phyloP scores from a whole-genome alignment of 495 filamentous ascomycete species.

The Aspergillus kassunensis region DNA sequence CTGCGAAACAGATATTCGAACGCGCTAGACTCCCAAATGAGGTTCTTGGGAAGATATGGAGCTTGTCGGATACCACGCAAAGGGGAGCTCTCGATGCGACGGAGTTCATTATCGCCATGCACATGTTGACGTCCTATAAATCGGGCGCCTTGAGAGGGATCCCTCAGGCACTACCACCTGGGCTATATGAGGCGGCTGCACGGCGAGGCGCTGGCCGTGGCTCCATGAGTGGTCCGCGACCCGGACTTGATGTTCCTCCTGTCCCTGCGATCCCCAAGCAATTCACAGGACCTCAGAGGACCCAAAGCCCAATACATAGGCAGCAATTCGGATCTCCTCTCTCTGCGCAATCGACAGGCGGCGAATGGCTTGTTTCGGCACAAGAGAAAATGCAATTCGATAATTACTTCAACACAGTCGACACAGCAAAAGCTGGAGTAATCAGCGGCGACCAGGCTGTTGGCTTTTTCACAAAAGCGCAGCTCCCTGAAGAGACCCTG shows the following conservation, averaged over 20 bases:
- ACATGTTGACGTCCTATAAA: slow-evolving; percentile 87
- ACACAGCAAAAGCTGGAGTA: slow-evolving; percentile 70
- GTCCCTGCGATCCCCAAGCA: slow-evolving; percentile 66
- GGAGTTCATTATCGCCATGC: slow-evolving; percentile 98
- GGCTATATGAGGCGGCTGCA: slow-evolving; percentile 87
- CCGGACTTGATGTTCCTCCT: slow-evolving; percentile 40
- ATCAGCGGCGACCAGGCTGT: slow-evolving; percentile 97
- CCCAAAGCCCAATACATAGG: slow-evolving; percentile 67
- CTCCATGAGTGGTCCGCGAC: slow-evolving; percentile 39
- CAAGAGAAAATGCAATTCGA: slow-evolving; percentile 86
- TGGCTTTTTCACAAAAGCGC: slow-evolving; percentile 86
- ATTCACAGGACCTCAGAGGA: slow-evolving; percentile 63
- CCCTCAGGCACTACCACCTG: slow-evolving; percentile 76
- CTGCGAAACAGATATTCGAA: slow-evolving; percentile 92
- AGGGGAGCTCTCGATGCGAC: slow-evolving; percentile 82
- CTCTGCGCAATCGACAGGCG: slow-evolving; percentile 60
- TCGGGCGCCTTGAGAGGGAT: slow-evolving; percentile 72
- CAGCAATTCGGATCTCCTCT: slow-evolving; percentile 51
- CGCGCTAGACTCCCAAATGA: slow-evolving; percentile 87
- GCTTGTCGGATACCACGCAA: slow-evolving; percentile 86
- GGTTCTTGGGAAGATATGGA: slow-evolving; percentile 88
- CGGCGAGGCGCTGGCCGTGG: slow-evolving; percentile 54
- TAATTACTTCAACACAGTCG: slow-evolving; percentile 73
- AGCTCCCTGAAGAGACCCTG: slow-evolving; percentile 80
- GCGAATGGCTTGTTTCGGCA: slow-evolving; percentile 77